phyloP scores from a whole-genome alignment of 2,329 filamentous ascomycete species.

The Grosmannia penicillata region DNA sequence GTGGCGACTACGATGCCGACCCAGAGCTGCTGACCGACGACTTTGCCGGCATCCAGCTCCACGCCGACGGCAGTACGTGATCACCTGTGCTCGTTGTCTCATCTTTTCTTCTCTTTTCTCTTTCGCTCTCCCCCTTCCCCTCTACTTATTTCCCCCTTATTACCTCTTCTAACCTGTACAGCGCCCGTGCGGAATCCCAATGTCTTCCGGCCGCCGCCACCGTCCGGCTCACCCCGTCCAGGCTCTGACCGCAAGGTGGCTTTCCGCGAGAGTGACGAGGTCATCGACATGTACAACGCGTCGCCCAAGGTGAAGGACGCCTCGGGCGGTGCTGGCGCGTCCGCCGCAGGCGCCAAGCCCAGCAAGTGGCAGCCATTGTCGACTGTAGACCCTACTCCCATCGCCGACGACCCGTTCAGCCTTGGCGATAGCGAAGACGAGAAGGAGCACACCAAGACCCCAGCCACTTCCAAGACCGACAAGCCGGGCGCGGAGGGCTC shows the following conservation, averaged over 20 bases:
- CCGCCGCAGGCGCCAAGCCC: constrained; percentile 39
- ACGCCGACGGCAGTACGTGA: constrained; percentile 45
- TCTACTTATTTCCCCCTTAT: not conserved
- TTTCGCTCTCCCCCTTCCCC: not conserved
- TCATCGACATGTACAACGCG: constrained; percentile 56
- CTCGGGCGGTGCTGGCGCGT: constrained; percentile 17
- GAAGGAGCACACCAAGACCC: constrained; percentile 40
- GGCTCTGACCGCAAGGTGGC: constrained; percentile 36
- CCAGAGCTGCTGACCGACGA: constrained; percentile 82
- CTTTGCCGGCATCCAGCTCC: constrained; percentile 57
- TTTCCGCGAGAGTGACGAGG: constrained; percentile 57
- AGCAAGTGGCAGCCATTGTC: constrained; percentile 98
- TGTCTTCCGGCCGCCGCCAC: constrained; percentile 57
- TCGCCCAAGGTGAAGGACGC: constrained; percentile 42
- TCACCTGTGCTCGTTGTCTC: not conserved
- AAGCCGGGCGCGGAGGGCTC: constrained; percentile 12
- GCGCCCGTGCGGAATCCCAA: constrained; percentile 56
- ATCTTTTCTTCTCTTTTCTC: not conserved
- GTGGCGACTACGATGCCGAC: constrained; percentile 90
- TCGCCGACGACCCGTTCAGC: constrained; percentile 87
- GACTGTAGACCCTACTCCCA: constrained; percentile 67
- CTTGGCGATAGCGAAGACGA: constrained; percentile 93
- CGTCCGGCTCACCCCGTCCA: constrained; percentile 34
- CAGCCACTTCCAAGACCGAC: constrained; percentile 22
- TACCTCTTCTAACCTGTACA: constrained; percentile 17